Evolutionary conservation across 139 green algal genomes (phyloP).

Genomic region (Trebouxia sp.): DNA sequence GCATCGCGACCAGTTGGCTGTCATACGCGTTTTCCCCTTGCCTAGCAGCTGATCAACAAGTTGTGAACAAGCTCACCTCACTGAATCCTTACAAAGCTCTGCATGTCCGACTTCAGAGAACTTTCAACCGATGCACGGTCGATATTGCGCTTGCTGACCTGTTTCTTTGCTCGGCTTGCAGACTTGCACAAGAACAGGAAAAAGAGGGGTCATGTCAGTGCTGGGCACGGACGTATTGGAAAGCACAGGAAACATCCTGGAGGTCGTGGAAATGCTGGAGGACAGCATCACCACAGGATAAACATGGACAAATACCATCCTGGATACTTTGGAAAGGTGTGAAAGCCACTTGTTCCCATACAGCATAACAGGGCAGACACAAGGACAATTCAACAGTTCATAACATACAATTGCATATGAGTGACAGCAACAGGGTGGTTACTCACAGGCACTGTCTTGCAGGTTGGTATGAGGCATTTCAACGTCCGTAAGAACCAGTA

Average conservation of each 20-base stretch:
- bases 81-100: too few relatives aligned
- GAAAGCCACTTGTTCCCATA: neutral
- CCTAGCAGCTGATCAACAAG: too few relatives aligned
- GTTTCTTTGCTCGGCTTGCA: constrained; percentile 45
- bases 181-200: constrained; percentile 95
- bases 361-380: too few relatives aligned
- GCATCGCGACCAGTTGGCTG: too few relatives aligned
- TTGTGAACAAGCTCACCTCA: too few relatives aligned
- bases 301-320: constrained; percentile 99
- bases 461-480: constrained; percentile 99
- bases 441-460: constrained; percentile 10
- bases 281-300: constrained; percentile 99
- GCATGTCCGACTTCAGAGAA: too few relatives aligned
- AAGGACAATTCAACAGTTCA: too few relatives aligned
- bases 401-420: too few relatives aligned
- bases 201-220: constrained; percentile 97
- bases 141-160: too few relatives aligned
- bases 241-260: constrained; percentile 99
- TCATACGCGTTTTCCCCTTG: too few relatives aligned
- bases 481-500: constrained; percentile 95
- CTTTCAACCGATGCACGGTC: too few relatives aligned
- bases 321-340: constrained; percentile 96
- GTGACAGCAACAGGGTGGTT: too few relatives aligned
- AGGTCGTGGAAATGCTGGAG: constrained; percentile 98
- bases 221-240: constrained; percentile 97